Base-by-base conservation (phyloP, 2,329 filamentous ascomycete genomes). In the Nothophoma quercina region DNA sequence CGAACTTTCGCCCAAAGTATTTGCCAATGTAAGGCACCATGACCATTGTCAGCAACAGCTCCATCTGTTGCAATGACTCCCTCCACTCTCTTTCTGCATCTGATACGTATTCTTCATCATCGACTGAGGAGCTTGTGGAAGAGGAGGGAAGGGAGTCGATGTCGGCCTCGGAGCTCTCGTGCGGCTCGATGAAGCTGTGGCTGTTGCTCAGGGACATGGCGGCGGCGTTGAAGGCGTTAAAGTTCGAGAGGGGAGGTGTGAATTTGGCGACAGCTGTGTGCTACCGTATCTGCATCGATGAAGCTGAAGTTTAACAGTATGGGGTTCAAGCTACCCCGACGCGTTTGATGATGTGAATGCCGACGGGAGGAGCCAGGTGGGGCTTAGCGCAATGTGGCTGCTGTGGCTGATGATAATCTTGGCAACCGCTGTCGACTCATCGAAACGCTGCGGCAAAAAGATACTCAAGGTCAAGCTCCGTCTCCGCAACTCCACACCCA, bases 11-110 rank as follows among this genome's bases (percentile, higher is more conserved):
- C 36, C 95, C 95, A 74, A 97, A 86, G 77, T 92, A 98, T 77
- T 98, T 99, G 53, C 95, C 95, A 63, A 91, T 80, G 75, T 96
- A 97, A 2, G 95, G 95, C 42, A 99, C 88, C 64, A 98, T 76
- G 40, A 98, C 89, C 91, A 99, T 96, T 16, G 90, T 96, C 71
- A 98, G 77, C 62, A 99, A 81, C 60, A 98, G 81, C 78, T 99
- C 92, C 55, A 99, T 78, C 78, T 99, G 95, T 75, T 97, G 91
- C 58, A 99, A 79, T 67, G 90, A 96, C 68, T 93, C 90, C 67
- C 93, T 89, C 95, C 95, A 99, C 77, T 99, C 93, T 56, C 85
- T 85, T 75, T 99, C 93, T 8, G 95, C 95, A 71, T 98, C 93
- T 30, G 89, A 91, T 55, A 88, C 81, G 28, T 73, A 72, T 55